Evolutionary conservation across 495 filamentous ascomycete species (phyloP).

Genomic region (Penicillium ochrochloron): DNA sequence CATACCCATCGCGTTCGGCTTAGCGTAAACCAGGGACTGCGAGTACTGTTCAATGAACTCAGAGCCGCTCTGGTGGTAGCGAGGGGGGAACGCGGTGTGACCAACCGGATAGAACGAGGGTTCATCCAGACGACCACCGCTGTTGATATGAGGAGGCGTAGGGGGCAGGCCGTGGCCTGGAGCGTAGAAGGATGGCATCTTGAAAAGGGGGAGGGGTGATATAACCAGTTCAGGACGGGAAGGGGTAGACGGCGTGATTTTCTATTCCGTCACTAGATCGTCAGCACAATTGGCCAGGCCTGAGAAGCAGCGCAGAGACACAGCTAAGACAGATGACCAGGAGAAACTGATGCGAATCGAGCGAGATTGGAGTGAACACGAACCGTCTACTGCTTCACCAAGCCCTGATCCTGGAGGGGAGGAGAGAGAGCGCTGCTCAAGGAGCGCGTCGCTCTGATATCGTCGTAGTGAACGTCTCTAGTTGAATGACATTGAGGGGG

Average conservation of each 20-base stretch:
- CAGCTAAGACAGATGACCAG: slow-evolving; percentile 18
- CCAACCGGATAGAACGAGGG: slow-evolving; percentile 47
- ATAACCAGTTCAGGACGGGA: slow-evolving; percentile 45
- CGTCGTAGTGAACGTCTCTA: slow-evolving; percentile 42
- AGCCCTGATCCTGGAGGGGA: slow-evolving; percentile 44
- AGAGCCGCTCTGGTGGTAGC: slow-evolving; percentile 52
- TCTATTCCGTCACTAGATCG: slow-evolving; percentile 13
- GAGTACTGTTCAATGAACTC: slow-evolving; percentile 58
- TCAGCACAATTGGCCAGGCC: slow-evolving; percentile 25
- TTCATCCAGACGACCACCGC: slow-evolving; percentile 48
- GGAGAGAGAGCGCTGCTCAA: slow-evolving; percentile 47
- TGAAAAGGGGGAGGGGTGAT: slow-evolving; percentile 22
- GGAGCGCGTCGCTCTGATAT: slow-evolving; percentile 49
- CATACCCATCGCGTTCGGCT: slow-evolving; percentile 46
- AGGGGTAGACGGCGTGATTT: slow-evolving; percentile 41
- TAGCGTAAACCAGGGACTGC: slow-evolving; percentile 48
- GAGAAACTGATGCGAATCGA: not conserved
- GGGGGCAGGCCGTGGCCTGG: slow-evolving; percentile 52
- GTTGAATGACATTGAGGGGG: slow-evolving; percentile 50
- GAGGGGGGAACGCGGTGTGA: slow-evolving; percentile 48
- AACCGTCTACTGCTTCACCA: slow-evolving; percentile 55
- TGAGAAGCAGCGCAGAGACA: slow-evolving; percentile 10
- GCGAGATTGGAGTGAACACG: slow-evolving; percentile 30
- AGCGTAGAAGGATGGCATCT: slow-evolving; percentile 54
- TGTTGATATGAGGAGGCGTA: slow-evolving; percentile 51